Evolutionary conservation across 305 asterid genomes (phyloP).

Genomic region (Nicotiana rustica): DNA sequence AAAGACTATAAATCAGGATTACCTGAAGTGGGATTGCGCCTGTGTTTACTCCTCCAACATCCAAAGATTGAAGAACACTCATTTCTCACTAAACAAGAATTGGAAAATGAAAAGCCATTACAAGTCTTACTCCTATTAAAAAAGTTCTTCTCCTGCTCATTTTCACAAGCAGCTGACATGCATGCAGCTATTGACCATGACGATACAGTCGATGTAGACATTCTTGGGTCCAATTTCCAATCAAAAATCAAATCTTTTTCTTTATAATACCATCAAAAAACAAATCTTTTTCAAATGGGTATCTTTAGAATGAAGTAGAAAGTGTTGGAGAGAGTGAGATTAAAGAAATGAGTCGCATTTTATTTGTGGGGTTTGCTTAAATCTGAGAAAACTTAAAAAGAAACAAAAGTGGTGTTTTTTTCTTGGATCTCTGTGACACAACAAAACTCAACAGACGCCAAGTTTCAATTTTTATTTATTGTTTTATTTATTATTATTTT

Average conservation of each 20-base stretch:
- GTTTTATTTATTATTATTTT: too few species aligned
- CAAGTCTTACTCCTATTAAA: constrained; percentile 32
- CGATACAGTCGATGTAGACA: constrained; percentile 48
- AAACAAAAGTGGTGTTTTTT: constrained; percentile 37
- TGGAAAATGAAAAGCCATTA: constrained; percentile 46
- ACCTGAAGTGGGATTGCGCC: constrained; percentile 56
- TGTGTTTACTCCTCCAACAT: constrained; percentile 55
- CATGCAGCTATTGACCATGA: constrained; percentile 53
- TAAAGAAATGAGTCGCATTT: constrained; percentile 12
- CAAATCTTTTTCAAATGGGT: neutral
- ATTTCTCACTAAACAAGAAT: constrained; percentile 47
- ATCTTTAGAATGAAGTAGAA: neutral
- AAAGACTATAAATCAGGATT: neutral
- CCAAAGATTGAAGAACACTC: constrained; percentile 39
- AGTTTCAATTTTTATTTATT: neutral
- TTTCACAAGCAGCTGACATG: constrained; percentile 72
- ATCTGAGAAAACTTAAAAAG: constrained; percentile 40
- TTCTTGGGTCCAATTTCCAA: constrained; percentile 4
- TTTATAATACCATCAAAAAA: neutral
- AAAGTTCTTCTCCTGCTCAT: constrained; percentile 43
- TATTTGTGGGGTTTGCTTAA: constrained; percentile 44
- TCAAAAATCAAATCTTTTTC: constrained; percentile 29
- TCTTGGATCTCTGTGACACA: neutral
- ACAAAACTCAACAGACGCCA: neutral
- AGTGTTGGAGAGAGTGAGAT: neutral